These are phyloP conservation scores for Acer yangbiense DNA, from an alignment of 345 rosid species.

Conservation along the genomic window DNA sequence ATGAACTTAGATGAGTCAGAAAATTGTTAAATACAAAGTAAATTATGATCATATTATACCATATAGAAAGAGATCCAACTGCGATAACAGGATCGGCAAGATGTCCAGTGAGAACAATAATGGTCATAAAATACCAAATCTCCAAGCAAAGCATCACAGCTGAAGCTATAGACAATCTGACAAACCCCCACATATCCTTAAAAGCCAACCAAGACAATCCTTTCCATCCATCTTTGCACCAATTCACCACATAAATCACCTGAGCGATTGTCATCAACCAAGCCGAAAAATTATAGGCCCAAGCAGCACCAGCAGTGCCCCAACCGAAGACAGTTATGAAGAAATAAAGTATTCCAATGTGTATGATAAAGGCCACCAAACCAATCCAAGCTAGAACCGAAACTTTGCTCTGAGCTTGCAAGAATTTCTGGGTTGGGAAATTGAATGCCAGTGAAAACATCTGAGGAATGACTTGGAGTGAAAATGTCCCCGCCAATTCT, in stretches of 20 bases:
- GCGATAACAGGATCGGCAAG: constrained; percentile 82
- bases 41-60: constrained; percentile 38
- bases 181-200: constrained; percentile 77
- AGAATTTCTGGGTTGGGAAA: constrained; percentile 85
- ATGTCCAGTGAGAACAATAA: constrained; percentile 94
- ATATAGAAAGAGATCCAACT: constrained; percentile 91
- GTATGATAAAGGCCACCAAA: constrained; percentile 54
- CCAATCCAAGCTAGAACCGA: constrained; percentile 83
- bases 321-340: constrained; percentile 66
- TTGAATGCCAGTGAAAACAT: constrained; percentile 86
- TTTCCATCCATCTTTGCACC: constrained; percentile 89
- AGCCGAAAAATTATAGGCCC: constrained; percentile 68
- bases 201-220: constrained; percentile 90
- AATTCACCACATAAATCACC: constrained; percentile 72
- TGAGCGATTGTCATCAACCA: constrained; percentile 76
- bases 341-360: constrained; percentile 49
- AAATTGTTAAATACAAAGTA: not conserved
- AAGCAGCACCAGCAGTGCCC: constrained; percentile 85
- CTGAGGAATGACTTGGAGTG: constrained; percentile 79
- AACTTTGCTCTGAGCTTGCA: constrained; percentile 90
- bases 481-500: constrained; percentile 65
- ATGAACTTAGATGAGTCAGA: not conserved
- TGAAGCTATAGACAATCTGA: constrained; percentile 82
- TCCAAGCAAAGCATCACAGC: constrained; percentile 96
- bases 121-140: constrained; percentile 97